Base-by-base conservation (phyloP, 768 basidiomycete genomes). In the Phallus indusiatus region DNA sequence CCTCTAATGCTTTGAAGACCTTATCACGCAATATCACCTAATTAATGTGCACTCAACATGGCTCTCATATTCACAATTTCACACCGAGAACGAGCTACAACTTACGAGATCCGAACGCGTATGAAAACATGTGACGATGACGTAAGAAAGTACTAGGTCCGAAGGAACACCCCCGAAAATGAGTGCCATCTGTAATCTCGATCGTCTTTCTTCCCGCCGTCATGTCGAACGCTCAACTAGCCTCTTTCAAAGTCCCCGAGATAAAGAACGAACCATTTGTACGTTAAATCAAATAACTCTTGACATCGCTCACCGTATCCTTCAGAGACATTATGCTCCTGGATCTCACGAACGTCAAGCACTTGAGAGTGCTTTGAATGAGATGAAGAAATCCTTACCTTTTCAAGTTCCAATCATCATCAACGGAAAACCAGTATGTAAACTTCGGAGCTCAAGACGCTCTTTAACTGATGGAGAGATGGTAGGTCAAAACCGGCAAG, bases 241-340 rank as follows among this genome's bases (percentile, higher is more conserved):
- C 90, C 18, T 65, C 82, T 4, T 96, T 94, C 84, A 87, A 85
- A 69, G 81, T 92, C 59, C 95, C 95, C 20, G 76, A 72, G 21
- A 77, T 94, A 68, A 80, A 88, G 58, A 99, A 99, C 84, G 96
- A 98, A 74, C 89, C 91, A 47, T 88, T 97, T 88, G 91, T 91
- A 65, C 66, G 77, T 69, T 49, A 46, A n/a, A 42, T 14, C 14
- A 0, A 52, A 22, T 21, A 28, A 6, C 47, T 55, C 11, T 49
- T 48, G 57, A 50, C 9, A 14, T 47, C 33, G 54, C 37, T 11
- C 47, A 62, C 48, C 49, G 11, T 36, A 60, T 8, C 50, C 42
- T 36, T 28, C 65, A 94, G 91, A 81, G 79, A 72, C 69, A 78
- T 47, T 98, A 97, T 75, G 83, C 81, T 0, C 80, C 82, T 18